Evolutionary conservation across 306 rosid genomes (phyloP), one percentile per base, ranked within the genome.

Genomic region (Rubus parviflorus): DNA sequence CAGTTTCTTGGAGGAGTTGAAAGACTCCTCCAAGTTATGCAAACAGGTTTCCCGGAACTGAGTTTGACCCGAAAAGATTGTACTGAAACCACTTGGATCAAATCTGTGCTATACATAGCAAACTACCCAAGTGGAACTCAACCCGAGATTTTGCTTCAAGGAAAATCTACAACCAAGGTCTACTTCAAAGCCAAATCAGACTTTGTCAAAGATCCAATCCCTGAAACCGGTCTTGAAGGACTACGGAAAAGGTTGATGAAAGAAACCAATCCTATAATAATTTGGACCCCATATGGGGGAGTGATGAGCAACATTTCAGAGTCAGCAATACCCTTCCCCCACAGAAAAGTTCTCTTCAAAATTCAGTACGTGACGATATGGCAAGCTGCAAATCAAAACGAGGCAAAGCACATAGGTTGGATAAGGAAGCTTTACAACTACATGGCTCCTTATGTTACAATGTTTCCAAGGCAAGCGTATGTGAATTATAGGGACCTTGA

Each of bases 101-200:
- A 85, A 53, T 85, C 96, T 6, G 96, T 90, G 47, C 81, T 90
- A 25, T 90, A 84, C 58, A 86, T 90, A 51, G 92, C 90, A 16
- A 88, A 89, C 4, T 90, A 42, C 64, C 93, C 93, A 8, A 87
- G 54, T 48, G 90, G 87, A 6, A 87, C 96, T 1, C 83, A 89
- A 0, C 80, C 88, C 0, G 92, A 88, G 69, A 81, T 90, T 60
- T 80, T 92, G 0, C 97, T 90, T 46, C 41, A 90, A 43, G 92
- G 92, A 1, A 90, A 88, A 63, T 80, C 97, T 20, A 76, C 90
- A 1, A 80, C 78, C 85, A 90, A 87, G 84, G 83, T 66, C 72
- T 88, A 56, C 80, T 92, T 90, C 97, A 92, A 92, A 62, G 96
- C 96, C 51, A 92, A 92, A 60, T 87, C 97, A 56, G 97, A 92